phyloP scores from a whole-genome alignment of 139 green algal species.

The Astrephomene gubernaculifera region DNA sequence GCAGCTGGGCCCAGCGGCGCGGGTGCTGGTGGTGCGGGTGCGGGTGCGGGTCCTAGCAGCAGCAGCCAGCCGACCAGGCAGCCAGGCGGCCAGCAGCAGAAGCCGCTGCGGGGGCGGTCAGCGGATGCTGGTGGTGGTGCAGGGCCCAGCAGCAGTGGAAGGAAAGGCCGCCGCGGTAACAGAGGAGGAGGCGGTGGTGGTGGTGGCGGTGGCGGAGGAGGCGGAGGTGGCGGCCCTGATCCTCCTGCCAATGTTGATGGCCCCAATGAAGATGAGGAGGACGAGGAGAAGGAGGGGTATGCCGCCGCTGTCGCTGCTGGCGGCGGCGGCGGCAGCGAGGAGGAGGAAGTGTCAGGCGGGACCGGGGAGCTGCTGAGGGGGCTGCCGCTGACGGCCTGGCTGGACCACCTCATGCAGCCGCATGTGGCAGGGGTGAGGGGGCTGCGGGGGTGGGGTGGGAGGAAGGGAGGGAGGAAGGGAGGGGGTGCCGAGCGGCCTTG shows the following conservation, averaged over 20 bases:
- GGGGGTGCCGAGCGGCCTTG: no score
- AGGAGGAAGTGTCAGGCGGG: neutral
- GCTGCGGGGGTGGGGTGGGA: neutral
- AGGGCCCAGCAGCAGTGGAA: no score
- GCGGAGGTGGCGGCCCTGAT: neutral
- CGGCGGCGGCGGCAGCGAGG: neutral
- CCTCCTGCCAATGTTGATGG: no score
- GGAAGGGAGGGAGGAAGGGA: neutral
- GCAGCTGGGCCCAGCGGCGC: neutral
- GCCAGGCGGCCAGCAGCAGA: neutral
- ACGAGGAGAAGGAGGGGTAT: neutral
- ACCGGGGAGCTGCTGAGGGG: neutral
- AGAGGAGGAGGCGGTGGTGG: neutral
- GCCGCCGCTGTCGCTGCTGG: neutral
- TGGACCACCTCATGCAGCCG: neutral
- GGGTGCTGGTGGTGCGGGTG: neutral
- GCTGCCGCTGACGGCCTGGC: neutral
- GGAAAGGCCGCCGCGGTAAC: no score
- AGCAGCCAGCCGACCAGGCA: no score
- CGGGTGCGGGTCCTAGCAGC: no score
- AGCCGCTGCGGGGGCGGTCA: neutral
- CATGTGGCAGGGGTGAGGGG: constrained; percentile 22
- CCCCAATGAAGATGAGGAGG: neutral
- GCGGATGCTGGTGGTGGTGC: neutral
- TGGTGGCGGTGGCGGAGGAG: neutral